Percentiles rank a stretch among this genome's conserved stretches.
Conservation (phyloP, 768 basidiomycete species). For the Wakefieldia striispora region DNA sequence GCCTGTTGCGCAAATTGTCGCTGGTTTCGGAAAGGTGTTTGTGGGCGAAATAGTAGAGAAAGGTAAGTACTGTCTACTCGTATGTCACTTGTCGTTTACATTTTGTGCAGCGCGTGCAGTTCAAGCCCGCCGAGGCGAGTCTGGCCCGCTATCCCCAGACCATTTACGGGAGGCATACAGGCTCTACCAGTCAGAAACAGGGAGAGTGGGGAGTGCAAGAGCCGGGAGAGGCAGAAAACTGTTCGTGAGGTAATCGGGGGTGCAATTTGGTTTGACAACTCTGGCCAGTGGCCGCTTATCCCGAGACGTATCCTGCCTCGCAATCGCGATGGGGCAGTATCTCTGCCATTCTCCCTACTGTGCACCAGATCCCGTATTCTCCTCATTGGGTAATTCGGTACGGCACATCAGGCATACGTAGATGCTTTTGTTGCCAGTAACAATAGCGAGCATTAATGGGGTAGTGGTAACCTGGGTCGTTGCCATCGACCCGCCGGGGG, state of each 20-base stretch:
- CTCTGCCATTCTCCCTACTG: too few relatives aligned
- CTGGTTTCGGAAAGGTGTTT: constrained; percentile 88
- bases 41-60: constrained; percentile 91
- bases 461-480: constrained; percentile 68
- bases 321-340: background rate
- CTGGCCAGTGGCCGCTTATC: background rate
- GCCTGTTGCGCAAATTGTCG: constrained; percentile 85
- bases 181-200: constrained; percentile 77
- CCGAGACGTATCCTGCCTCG: background rate
- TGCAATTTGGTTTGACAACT: background rate
- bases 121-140: constrained; percentile 68
- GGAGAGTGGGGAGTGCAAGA: constrained; percentile 74
- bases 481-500: constrained; percentile 83
- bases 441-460: constrained; percentile 47
- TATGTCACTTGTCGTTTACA: too few relatives aligned
- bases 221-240: constrained; percentile 68
- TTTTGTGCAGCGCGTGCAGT: constrained; percentile 62
- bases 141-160: constrained; percentile 81
- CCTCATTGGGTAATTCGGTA: too few relatives aligned
- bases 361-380: too few relatives aligned
- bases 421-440: too few relatives aligned
- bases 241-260: constrained; percentile 54
- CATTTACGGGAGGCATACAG: constrained; percentile 89
- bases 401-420: too few relatives aligned
- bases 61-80: constrained; percentile 41